Evolutionary conservation across 495 filamentous ascomycete species (phyloP).

Genomic region (Penicillium alfredii): DNA sequence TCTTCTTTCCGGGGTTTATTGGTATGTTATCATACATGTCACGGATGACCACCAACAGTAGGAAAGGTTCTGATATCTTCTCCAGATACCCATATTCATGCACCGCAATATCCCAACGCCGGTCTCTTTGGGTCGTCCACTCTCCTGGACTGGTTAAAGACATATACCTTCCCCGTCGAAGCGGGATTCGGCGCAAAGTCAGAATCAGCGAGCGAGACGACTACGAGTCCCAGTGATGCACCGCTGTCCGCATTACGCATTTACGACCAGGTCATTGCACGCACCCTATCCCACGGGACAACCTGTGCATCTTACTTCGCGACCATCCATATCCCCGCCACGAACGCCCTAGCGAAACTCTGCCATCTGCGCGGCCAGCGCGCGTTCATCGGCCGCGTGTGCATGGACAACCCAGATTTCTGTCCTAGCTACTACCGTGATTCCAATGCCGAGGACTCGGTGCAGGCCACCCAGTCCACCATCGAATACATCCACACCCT

Average conservation of each 20-base stretch:
- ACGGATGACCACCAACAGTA: no score
- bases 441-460: slow-evolving; percentile 45
- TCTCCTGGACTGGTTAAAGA: slow-evolving; percentile 81
- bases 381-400: slow-evolving; percentile 79
- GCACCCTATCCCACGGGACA: slow-evolving; percentile 79
- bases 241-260: slow-evolving; percentile 45
- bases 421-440: slow-evolving; percentile 75
- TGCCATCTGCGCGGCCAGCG: slow-evolving; percentile 70
- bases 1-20: slow-evolving; percentile 92
- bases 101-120: slow-evolving; percentile 83
- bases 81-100: slow-evolving; percentile 89
- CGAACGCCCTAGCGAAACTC: slow-evolving; percentile 77
- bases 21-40: no score
- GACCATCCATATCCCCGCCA: slow-evolving; percentile 69
- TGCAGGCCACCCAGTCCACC: slow-evolving; percentile 51
- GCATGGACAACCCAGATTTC: slow-evolving; percentile 66
- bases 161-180: slow-evolving; percentile 93
- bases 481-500: slow-evolving; percentile 62
- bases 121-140: slow-evolving; percentile 88
- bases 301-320: slow-evolving; percentile 88
- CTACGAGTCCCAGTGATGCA: slow-evolving; percentile 1
- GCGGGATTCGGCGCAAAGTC: slow-evolving; percentile 47
- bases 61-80: no score
- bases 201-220: not conserved
- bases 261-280: slow-evolving; percentile 66